phyloP scores from a whole-genome alignment of 805 yeast genomes.

The Torulaspora franciscae region DNA sequence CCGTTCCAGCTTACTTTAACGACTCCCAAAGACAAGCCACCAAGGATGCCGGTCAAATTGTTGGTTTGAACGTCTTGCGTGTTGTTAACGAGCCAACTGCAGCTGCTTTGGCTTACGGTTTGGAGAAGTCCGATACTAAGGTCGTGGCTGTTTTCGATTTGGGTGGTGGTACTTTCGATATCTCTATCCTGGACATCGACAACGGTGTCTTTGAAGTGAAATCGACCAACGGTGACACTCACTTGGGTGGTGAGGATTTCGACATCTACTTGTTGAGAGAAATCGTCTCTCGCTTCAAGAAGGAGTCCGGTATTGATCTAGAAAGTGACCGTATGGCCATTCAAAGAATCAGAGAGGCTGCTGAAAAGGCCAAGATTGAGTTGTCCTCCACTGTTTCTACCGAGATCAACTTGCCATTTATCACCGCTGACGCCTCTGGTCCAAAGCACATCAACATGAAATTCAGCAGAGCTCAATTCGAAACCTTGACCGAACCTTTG shows the following conservation, averaged over 20 bases:
- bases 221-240: conserved; percentile 92
- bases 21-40: conserved; percentile 82
- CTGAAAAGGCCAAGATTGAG: conserved; percentile 77
- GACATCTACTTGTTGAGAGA: conserved; percentile 82
- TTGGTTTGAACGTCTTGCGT: conserved; percentile 78
- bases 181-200: conserved; percentile 92
- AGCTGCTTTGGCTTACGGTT: conserved; percentile 92
- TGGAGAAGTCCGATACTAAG: conserved; percentile 71
- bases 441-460: conserved; percentile 64
- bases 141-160: conserved; percentile 94
- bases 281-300: conserved; percentile 73
- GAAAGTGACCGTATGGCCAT: conserved; percentile 59
- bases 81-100: conserved; percentile 85
- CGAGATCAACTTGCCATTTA: conserved; percentile 69
- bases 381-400: conserved; percentile 65
- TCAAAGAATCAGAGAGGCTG: conserved; percentile 80
- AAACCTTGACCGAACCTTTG: conserved; percentile 60
- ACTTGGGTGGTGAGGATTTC: conserved; percentile 84
- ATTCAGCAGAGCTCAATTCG: conserved; percentile 68
- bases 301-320: conserved; percentile 59
- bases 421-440: conserved; percentile 74
- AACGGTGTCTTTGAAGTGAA: conserved; percentile 97
- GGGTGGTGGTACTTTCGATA: conserved; percentile 99
- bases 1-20: conserved; percentile 85
- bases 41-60: conserved; percentile 96